These are phyloP conservation scores for Rhizophagus sp. DNA, from an alignment of 192 early-diverging fungal genomes.

Conservation along the genomic window DNA sequence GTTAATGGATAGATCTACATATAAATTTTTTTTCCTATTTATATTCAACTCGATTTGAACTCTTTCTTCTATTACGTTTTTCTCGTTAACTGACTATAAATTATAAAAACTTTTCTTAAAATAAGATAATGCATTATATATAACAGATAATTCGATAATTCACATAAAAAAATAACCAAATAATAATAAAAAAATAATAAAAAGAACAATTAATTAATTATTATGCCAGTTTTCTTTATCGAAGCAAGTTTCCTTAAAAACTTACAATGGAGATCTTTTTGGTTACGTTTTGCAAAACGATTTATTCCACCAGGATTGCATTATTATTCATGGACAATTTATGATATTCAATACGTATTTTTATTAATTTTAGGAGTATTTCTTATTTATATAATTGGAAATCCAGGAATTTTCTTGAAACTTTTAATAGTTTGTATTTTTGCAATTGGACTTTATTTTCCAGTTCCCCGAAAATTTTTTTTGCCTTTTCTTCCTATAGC, in stretches of 20 bases:
- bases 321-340: slow-evolving; percentile 42
- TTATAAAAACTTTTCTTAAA: neutral
- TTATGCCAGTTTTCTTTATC: neutral
- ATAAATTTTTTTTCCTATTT: too few species aligned
- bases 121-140: neutral
- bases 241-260: neutral
- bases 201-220: neutral
- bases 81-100: too few species aligned
- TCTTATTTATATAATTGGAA: slow-evolving; percentile 45
- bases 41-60: too few species aligned
- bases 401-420: slow-evolving; percentile 38
- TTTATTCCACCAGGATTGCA: slow-evolving; percentile 9
- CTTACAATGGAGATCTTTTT: neutral
- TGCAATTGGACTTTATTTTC: slow-evolving; percentile 38
- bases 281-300: neutral
- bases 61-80: too few species aligned
- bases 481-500: slow-evolving; percentile 55
- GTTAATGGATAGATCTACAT: too few species aligned
- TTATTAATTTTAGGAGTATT: slow-evolving; percentile 40
- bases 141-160: neutral
- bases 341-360: slow-evolving; percentile 49
- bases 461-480: slow-evolving; percentile 51
- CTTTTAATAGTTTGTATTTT: slow-evolving; percentile 36
- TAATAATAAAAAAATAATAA: neutral
- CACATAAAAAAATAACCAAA: neutral